Evolutionary conservation across 2,329 filamentous ascomycete species (phyloP), one percentile per base, ranked within the genome.

Genomic region (Trichothecium sympodiale): DNA sequence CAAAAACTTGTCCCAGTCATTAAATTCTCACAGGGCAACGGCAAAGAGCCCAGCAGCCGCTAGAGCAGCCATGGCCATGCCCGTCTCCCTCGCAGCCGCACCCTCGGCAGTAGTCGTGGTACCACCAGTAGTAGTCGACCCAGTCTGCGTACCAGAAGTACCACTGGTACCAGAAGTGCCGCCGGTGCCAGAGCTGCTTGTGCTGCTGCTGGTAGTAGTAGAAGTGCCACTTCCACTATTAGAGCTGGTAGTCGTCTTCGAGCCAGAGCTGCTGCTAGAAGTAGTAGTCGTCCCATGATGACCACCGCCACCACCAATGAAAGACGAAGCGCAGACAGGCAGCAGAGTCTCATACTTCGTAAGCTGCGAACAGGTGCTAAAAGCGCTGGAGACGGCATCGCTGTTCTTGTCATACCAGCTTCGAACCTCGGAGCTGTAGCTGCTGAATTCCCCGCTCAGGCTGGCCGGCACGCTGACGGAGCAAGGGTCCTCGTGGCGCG

Each of bases 401-500:
- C 43, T 33, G 50, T 56, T 46, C 26, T 41, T 30, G 15, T 37
- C 37, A 46, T 50, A 52, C 57, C 59, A 62, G 3, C 44, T 47
- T 8, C 42, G 15, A 25, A 55, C 37, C 41, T 51, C 36, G 34
- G 44, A 46, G 43, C 43, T 50, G 51, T 59, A 61, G 40, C 43
- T 47, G 17, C 44, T 39, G 47, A 53, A 59, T 29, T 54, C 43
- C 20, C 38, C 43, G 44, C 42, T 49, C 26, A 61, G 49, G 44
- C 45, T 49, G 16, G 41, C 28, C n/a, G 59, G 54, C 6, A 48
- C 38, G 37, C 38, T 49, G 48, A 54, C 50, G 41, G 38, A 15
- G 55, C 58, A 61, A 4, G 48, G 43, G 49, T 59, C 48, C 48
- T 57, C 48, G 35, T 51, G 49, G 35, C 46, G 43, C 5, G 48